Conservation (phyloP, 257 asterid genomes). For the Salvia splendens region DNA sequence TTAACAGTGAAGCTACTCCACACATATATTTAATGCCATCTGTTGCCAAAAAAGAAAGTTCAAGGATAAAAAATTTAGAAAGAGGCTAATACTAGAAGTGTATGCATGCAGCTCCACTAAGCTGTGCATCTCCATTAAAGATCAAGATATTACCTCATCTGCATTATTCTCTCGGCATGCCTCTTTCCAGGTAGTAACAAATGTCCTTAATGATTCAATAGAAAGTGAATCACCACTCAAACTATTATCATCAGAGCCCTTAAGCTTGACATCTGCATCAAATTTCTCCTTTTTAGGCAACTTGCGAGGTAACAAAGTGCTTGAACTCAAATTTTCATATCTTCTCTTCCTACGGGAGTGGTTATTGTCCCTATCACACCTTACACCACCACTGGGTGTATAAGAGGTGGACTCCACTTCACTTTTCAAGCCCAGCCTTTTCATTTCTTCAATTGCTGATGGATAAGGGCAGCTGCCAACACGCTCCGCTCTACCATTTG, state of each 20-base stretch:
- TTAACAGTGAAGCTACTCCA: background rate
- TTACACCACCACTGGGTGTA: constrained; percentile 37
- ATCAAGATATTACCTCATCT: constrained; percentile 62
- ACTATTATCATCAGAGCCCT: constrained; percentile 29
- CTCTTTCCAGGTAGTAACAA: constrained; percentile 79
- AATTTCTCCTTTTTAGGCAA: constrained; percentile 40
- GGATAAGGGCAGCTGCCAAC: constrained; percentile 92
- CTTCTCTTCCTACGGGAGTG: constrained; percentile 57
- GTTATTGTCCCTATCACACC: constrained; percentile 37
- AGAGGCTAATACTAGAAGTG: constrained; percentile 8
- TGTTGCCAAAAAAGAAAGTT: background rate
- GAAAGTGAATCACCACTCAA: constrained; percentile 39
- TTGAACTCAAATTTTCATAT: constrained; percentile 37
- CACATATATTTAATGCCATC: constrained; percentile 1
- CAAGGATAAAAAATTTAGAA: background rate
- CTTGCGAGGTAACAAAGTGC: constrained; percentile 46
- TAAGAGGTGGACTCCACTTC: constrained; percentile 38
- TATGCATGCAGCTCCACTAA: constrained; percentile 10
- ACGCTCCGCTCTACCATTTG: constrained; percentile 51
- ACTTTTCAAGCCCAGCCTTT: constrained; percentile 66
- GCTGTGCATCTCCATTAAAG: constrained; percentile 9
- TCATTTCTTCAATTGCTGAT: constrained; percentile 84
- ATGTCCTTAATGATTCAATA: constrained; percentile 56
- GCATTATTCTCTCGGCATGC: constrained; percentile 55
- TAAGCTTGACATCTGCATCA: constrained; percentile 32